These are phyloP conservation scores for Lepiota brunneoincarnata DNA, from an alignment of 768 basidiomycete genomes.

Conservation along the genomic window DNA sequence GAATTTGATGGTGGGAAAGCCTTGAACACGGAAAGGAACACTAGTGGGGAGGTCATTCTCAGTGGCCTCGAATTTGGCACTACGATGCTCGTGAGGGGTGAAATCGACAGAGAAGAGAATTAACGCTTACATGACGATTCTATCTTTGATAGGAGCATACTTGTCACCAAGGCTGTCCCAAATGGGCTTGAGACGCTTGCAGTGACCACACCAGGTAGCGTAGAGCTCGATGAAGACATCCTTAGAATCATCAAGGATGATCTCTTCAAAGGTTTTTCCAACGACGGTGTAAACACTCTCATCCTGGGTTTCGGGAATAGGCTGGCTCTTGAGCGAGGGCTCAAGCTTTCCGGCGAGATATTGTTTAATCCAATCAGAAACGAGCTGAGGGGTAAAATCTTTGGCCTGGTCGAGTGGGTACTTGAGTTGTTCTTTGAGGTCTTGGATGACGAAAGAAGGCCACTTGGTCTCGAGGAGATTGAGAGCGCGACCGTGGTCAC, in stretches of 20 bases:
- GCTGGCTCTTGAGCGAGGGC: conserved; percentile 87
- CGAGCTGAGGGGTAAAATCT: conserved; percentile 52
- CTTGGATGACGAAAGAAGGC: conserved; percentile 94
- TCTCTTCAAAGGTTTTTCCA: conserved; percentile 83
- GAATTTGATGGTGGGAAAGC: conserved; percentile 97
- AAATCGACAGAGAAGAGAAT: neutral
- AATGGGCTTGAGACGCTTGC: conserved; percentile 93
- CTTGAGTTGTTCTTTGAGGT: conserved; percentile 80
- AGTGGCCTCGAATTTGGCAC: conserved; percentile 94
- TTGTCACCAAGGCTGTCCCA: conserved; percentile 92
- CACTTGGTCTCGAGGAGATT: conserved; percentile 84
- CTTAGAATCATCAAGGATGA: conserved; percentile 84
- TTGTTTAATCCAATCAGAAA: conserved; percentile 58
- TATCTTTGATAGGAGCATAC: conserved; percentile 72
- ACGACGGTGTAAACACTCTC: conserved; percentile 83
- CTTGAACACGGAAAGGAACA: conserved; percentile 82
- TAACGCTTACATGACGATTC: conserved; percentile 66
- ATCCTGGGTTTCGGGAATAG: conserved; percentile 80
- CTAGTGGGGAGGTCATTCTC: conserved; percentile 93
- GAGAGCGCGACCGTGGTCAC: conserved; percentile 93
- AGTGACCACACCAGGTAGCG: conserved; percentile 96
- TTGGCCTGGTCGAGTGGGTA: conserved; percentile 78
- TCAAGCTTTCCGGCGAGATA: conserved; percentile 72
- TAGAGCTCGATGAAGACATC: conserved; percentile 98
- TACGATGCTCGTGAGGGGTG: conserved; percentile 26